Conservation (phyloP, 805 yeast species). For the Blastobotrys muscicola region DNA sequence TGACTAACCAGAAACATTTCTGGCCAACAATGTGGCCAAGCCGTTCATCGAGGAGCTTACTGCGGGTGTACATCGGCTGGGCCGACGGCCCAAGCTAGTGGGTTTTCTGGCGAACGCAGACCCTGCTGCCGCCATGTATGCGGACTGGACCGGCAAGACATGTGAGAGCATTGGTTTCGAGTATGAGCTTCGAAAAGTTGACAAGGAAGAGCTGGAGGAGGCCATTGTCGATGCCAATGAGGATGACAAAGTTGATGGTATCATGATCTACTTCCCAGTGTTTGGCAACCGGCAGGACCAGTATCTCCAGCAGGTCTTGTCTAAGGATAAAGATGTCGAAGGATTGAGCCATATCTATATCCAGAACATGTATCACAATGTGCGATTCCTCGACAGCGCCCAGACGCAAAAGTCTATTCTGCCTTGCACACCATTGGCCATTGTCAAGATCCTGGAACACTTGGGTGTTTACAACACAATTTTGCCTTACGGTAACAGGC, state of each 20-base stretch:
- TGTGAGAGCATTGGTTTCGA: conserved; percentile 76
- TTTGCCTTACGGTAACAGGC: conserved; percentile 79
- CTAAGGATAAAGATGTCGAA: conserved; percentile 91
- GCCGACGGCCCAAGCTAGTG: conserved; percentile 63
- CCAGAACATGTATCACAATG: conserved; percentile 90
- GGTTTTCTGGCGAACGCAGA: conserved; percentile 89
- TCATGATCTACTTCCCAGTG: conserved; percentile 96
- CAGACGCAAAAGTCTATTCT: conserved; percentile 69
- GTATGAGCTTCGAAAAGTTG: conserved; percentile 65
- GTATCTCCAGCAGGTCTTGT: conserved; percentile 85
- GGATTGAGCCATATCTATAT: conserved; percentile 86
- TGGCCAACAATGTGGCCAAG: conserved; percentile 84
- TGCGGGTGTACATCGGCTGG: conserved; percentile 43
- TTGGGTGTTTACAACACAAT: conserved; percentile 78
- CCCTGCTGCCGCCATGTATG: conserved; percentile 93
- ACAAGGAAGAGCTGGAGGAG: conserved; percentile 78
- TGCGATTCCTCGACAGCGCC: conserved; percentile 70
- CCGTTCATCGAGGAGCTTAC: conserved; percentile 65
- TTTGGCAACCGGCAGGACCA: conserved; percentile 93
- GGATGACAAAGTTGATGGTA: conserved; percentile 73
- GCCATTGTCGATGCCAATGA: conserved; percentile 73
- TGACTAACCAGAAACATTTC: conserved; percentile 39
- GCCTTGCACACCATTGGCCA: conserved; percentile 95
- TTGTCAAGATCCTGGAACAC: conserved; percentile 86
- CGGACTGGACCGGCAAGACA: conserved; percentile 92